phyloP scores from a whole-genome alignment of 768 basidiomycete species.

The Termitomyces sp. region DNA sequence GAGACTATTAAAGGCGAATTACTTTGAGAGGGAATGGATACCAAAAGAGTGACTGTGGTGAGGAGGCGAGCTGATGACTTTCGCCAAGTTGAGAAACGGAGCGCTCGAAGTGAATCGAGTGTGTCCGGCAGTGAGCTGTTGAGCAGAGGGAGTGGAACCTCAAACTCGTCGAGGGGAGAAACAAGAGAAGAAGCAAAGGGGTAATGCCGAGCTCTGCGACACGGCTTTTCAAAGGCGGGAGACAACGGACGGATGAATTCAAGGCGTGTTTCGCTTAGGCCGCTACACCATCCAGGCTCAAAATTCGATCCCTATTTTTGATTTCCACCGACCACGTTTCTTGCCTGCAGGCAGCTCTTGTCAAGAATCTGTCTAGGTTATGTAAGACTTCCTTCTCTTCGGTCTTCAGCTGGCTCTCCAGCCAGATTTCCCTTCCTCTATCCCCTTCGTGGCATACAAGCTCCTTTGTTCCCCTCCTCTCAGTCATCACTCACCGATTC shows the following conservation, averaged over 20 bases:
- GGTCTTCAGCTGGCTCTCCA: constrained; percentile 1
- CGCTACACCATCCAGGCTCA: constrained; percentile 36
- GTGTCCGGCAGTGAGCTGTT: constrained; percentile 27
- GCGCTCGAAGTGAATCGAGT: constrained; percentile 54
- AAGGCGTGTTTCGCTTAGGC: constrained; percentile 52
- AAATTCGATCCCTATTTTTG: constrained; percentile 47
- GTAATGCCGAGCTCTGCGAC: constrained; percentile 38
- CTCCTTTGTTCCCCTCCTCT: not conserved
- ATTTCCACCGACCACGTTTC: constrained; percentile 62
- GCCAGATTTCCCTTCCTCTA: not conserved
- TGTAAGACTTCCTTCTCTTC: constrained; percentile 30
- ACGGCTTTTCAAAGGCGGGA: constrained; percentile 46
- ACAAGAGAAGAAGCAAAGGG: constrained; percentile 28
- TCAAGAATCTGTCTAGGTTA: constrained; percentile 32
- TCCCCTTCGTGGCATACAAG: not conserved
- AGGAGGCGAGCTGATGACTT: constrained; percentile 25
- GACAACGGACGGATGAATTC: constrained; percentile 35
- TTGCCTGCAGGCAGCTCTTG: constrained; percentile 67
- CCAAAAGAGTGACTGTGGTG: constrained; percentile 48
- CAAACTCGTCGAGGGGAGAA: constrained; percentile 26
- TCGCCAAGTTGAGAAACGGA: constrained; percentile 19
- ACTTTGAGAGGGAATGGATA: constrained; percentile 24
- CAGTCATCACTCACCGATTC: not conserved
- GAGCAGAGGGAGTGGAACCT: constrained; percentile 25
- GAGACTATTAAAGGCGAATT: constrained; percentile 22